Evolutionary conservation across 148 eudicot genomes (phyloP), one percentile per base, ranked within the genome.

Genomic region (Tetragonia tetragonoides): DNA sequence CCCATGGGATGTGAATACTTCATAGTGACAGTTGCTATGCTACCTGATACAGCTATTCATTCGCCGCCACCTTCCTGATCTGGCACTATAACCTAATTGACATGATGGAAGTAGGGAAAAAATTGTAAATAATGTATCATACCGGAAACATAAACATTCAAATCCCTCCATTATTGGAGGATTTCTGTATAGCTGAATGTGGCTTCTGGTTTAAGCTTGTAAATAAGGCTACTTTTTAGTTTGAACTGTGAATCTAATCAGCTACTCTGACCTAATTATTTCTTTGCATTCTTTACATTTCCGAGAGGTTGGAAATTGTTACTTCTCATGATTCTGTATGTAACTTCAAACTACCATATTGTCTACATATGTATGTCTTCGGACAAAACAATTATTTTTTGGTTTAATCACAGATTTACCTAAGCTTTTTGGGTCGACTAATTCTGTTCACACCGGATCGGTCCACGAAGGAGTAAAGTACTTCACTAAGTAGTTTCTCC

Each of bases 11-110:
- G 95, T 84, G 98, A 93, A 73, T 93, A 88, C 84, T 90, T 87
- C 70, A 76, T 88, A 79, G 98, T 93, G 77, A 93, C 98, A 23
- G 91, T 91, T 68, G 96, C 98, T 51, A 88, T 95, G 99, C 84
- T 96, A 66, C 98, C 98, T 9, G 95, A 88, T 78, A 82, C 92
- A 62, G 75, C 82, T 64, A 80, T 90, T 87, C 95, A 81, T 89
- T 87, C 89, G 72, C 84, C 95, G 54, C 78, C 79, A 75, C 66
- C 93, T 91, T 96, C 98, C 89, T 90, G 98, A 93, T 91, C 95
- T 84, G 77, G 88, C 84, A 40, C 34, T 63, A 72, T 81, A 72
- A 53, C 72, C 78, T 80, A 83, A 79, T 61, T 47, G 96, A 90
- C 75, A 80, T 91, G 99, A 91, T 86, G 97, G 97, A 90, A 91